Percentiles rank a stretch among this genome's conserved stretches.
These are phyloP conservation scores for Geosmithia morbida DNA, from an alignment of 2,329 filamentous ascomycete genomes.

Conservation along the genomic window DNA sequence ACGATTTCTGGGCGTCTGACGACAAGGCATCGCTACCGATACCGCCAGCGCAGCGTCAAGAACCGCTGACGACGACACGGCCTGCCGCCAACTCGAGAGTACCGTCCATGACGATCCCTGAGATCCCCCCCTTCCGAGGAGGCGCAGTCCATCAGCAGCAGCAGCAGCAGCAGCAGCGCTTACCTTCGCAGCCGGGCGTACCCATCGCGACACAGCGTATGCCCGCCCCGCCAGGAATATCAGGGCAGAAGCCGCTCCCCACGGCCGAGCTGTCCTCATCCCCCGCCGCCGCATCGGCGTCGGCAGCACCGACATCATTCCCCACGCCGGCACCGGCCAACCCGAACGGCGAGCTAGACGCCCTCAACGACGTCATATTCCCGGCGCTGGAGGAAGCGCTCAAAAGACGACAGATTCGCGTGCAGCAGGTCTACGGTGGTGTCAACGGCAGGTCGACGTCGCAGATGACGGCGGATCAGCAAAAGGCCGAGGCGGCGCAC, in stretches of 20 bases:
- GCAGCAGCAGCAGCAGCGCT: slow-evolving; percentile 9
- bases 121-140: slow-evolving; percentile 41
- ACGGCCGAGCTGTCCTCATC: neutral
- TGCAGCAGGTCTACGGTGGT: slow-evolving; percentile 34
- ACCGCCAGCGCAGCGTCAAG: slow-evolving; percentile 14
- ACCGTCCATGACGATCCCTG: slow-evolving; percentile 28
- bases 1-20: neutral
- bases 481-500: slow-evolving; percentile 56
- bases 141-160: slow-evolving; percentile 14
- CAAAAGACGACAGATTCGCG: slow-evolving; percentile 55
- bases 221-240: neutral
- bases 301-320: slow-evolving; percentile 30
- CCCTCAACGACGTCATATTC: slow-evolving; percentile 80
- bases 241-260: slow-evolving; percentile 3
- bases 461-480: slow-evolving; percentile 43
- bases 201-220: neutral
- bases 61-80: slow-evolving; percentile 18
- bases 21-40: slow-evolving; percentile 1
- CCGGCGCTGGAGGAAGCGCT: slow-evolving; percentile 86
- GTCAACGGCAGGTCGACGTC: slow-evolving; percentile 14
- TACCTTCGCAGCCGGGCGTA: slow-evolving; percentile 8
- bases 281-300: slow-evolving; percentile 1
- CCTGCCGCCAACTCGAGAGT: slow-evolving; percentile 24
- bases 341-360: slow-evolving; percentile 60
- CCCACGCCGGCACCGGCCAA: slow-evolving; percentile 42